phyloP scores from a whole-genome alignment of 805 yeast genomes.

The Starmerella bombicola region DNA sequence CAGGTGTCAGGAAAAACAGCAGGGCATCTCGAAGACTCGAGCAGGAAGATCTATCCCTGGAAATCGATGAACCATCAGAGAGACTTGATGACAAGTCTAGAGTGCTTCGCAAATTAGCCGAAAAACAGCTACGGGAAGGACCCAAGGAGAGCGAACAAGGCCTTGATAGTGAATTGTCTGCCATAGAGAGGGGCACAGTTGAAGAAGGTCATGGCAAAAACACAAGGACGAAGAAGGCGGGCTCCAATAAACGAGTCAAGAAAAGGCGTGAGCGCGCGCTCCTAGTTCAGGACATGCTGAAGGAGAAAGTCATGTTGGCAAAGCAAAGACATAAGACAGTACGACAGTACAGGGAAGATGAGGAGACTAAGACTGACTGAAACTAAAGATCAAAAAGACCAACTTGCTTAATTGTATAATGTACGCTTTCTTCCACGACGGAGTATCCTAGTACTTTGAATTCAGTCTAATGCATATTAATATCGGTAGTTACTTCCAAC shows the following conservation, averaged over 20 bases:
- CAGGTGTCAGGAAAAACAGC: slow-evolving; percentile 13
- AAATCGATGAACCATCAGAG: neutral
- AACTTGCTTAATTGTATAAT: neutral
- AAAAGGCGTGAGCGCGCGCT: slow-evolving; percentile 19
- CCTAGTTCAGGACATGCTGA: slow-evolving; percentile 22
- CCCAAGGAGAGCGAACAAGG: neutral
- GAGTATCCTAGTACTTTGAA: too few species aligned
- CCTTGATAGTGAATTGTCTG: slow-evolving; percentile 15
- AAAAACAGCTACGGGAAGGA: slow-evolving; percentile 9
- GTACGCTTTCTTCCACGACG: neutral
- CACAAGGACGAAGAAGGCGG: neutral
- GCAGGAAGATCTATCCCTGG: slow-evolving; percentile 9
- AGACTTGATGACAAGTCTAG: slow-evolving; percentile 10
- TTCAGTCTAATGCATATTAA: too few species aligned
- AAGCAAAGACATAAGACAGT: slow-evolving; percentile 22
- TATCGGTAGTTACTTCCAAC: too few species aligned
- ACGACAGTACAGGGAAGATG: slow-evolving; percentile 19
- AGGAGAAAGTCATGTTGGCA: slow-evolving; percentile 25
- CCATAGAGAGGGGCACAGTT: slow-evolving; percentile 13
- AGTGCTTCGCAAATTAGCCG: slow-evolving; percentile 18
- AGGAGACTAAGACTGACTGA: slow-evolving; percentile 15
- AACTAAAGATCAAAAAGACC: neutral
- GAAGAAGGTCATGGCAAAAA: slow-evolving; percentile 4
- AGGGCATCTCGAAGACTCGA: slow-evolving; percentile 20
- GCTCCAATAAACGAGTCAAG: slow-evolving; percentile 17